Conservation (phyloP, 768 basidiomycete species). For the Phanerochaete carnosa region DNA sequence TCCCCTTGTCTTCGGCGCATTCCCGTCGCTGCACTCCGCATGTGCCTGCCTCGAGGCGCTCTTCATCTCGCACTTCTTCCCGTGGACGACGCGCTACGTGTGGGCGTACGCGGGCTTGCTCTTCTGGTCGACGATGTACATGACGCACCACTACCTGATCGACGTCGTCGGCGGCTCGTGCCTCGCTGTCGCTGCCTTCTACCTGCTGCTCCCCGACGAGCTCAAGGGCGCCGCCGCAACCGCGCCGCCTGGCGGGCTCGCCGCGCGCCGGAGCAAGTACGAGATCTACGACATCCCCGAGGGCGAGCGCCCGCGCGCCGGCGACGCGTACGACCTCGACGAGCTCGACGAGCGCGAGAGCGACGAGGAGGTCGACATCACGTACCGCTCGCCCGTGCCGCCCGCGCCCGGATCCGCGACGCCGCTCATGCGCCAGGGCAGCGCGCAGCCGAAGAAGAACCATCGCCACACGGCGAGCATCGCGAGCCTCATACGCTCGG, state of each 20-base stretch:
- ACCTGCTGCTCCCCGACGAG: conserved; percentile 80
- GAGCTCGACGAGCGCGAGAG: conserved; percentile 40
- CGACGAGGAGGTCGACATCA: conserved; percentile 68
- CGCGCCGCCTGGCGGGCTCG: conserved; percentile 43
- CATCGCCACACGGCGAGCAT: conserved; percentile 85
- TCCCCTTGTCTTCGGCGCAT: conserved; percentile 95
- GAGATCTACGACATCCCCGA: conserved; percentile 76
- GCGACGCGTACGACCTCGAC: conserved; percentile 52
- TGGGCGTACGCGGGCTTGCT: conserved; percentile 85
- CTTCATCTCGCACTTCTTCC: conserved; percentile 95
- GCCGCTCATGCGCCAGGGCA: conserved; percentile 31
- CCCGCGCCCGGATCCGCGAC: conserved; percentile 31
- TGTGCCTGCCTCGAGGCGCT: conserved; percentile 90
- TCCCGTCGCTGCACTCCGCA: conserved; percentile 90
- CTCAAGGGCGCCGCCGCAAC: conserved; percentile 56
- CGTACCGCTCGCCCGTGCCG: conserved; percentile 60
- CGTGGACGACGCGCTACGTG: conserved; percentile 56
- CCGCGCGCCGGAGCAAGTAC: conserved; percentile 55
- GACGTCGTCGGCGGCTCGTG: conserved; percentile 95
- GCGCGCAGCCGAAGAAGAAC: conserved; percentile 33
- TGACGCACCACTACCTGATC: conserved; percentile 97
- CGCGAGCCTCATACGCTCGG: conserved; percentile 73
- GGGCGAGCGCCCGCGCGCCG: conserved; percentile 35
- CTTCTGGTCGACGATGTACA: conserved; percentile 99
- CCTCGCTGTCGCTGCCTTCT: conserved; percentile 84